These are phyloP conservation scores for Coemansia sp. DNA, from an alignment of 192 early-diverging fungal species.

Conservation along the genomic window DNA sequence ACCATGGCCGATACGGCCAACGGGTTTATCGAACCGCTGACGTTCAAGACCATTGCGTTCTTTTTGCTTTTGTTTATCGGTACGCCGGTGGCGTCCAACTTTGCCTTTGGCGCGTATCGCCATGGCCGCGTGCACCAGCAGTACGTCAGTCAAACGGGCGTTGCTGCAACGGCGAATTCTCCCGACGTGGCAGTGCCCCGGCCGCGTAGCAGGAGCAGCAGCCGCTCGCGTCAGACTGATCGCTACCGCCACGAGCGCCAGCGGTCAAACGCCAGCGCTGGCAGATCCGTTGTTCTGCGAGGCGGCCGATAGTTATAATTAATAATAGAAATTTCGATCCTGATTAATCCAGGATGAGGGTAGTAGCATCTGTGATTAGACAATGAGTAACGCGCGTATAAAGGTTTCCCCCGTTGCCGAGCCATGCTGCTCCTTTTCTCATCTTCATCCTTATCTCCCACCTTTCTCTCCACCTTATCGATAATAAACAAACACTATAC, in stretches of 20 bases:
- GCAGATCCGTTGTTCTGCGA: too few species aligned
- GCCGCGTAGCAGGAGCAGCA: too few species aligned
- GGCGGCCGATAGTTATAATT: too few species aligned
- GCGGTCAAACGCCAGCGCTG: too few species aligned
- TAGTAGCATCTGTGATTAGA: too few species aligned
- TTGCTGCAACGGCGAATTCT: background rate
- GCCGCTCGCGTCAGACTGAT: too few species aligned
- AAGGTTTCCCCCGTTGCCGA: too few species aligned
- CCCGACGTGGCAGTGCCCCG: too few species aligned
- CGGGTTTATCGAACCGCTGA: constrained; percentile 78
- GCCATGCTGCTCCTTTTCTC: background rate
- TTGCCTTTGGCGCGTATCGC: constrained; percentile 53
- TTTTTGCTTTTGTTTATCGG: constrained; percentile 51
- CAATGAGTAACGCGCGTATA: too few species aligned
- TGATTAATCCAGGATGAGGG: background rate
- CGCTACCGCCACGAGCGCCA: too few species aligned
- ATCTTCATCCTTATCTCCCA: background rate
- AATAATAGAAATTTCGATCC: too few species aligned
- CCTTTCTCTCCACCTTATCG: background rate
- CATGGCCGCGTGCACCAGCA: constrained; percentile 39
- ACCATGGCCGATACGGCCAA: constrained; percentile 80
- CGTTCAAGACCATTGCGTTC: constrained; percentile 79
- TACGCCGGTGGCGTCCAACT: constrained; percentile 45
- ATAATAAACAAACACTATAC: too few species aligned
- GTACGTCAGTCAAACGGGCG: constrained; percentile 16